Conservation (phyloP, 108 stramenopile genomes). For the Skeletonema costatum region DNA sequence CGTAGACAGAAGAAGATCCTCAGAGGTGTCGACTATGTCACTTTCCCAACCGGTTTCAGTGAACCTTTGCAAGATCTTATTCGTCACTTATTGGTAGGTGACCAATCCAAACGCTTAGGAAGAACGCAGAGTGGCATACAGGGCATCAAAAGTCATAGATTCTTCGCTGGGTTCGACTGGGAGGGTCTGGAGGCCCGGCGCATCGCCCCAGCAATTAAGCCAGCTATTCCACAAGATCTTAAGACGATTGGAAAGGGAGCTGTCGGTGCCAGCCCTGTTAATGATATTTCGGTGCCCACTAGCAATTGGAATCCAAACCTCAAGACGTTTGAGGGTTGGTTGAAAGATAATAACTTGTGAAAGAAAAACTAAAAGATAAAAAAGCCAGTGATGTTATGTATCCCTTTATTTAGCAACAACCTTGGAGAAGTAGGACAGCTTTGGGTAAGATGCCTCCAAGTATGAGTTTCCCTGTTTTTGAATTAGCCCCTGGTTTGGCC, state of each 20-base stretch:
- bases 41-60: conserved; percentile 44
- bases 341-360: neutral
- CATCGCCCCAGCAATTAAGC: neutral
- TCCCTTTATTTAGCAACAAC: conserved; percentile 42
- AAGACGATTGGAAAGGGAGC: neutral
- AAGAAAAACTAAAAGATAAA: neutral
- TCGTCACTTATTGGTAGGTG: conserved; percentile 56
- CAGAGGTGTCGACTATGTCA: conserved; percentile 11
- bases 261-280: neutral
- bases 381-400: neutral
- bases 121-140: conserved; percentile 66
- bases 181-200: conserved; percentile 13
- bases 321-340: neutral
- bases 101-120: conserved; percentile 71
- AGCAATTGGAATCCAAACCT: neutral
- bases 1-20: conserved; percentile 49
- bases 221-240: neutral
- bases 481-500: conserved; percentile 83
- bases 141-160: conserved; percentile 73
- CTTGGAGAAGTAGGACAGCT: conserved; percentile 79
- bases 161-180: conserved; percentile 80
- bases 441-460: conserved; percentile 68
- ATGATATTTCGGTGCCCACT: neutral
- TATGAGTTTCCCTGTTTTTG: conserved; percentile 82
- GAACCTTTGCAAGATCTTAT: conserved; percentile 61